A percentile compares a stretch with the other conserved stretches of the same genome.
Conservation (phyloP, 305 asterid genomes). For the Solanum hybrid region DNA sequence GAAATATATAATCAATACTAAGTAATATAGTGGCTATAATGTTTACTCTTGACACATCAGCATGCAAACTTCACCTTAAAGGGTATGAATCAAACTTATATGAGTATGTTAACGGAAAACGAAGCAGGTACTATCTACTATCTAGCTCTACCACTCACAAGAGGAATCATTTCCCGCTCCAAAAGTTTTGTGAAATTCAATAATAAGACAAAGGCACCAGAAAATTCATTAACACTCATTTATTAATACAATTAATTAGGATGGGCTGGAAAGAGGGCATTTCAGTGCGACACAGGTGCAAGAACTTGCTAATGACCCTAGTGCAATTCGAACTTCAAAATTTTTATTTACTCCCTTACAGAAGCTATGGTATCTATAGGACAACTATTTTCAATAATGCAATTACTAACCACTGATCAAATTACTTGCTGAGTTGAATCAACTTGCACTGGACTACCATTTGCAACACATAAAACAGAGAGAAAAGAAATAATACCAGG, state of each 20-base stretch:
- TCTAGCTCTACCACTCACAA: background rate
- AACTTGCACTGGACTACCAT: background rate
- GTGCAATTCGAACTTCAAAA: background rate
- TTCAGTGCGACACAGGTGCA: background rate
- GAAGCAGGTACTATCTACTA: background rate
- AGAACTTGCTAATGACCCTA: background rate
- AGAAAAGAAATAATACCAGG: background rate
- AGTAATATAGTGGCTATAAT: background rate
- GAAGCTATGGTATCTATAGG: background rate
- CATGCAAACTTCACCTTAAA: background rate
- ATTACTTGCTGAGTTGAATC: background rate
- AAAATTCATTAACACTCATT: background rate
- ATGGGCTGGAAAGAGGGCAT: background rate
- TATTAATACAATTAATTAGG: background rate
- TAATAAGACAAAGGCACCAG: background rate
- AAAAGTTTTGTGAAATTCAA: background rate
- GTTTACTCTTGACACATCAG: background rate
- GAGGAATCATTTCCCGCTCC: background rate
- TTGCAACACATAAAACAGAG: background rate
- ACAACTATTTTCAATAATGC: background rate
- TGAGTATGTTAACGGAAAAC: background rate
- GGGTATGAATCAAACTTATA: background rate
- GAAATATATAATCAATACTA: constrained; percentile 1
- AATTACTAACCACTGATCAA: background rate
- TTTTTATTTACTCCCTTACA: background rate